Conservation (phyloP, 1,284 basidiomycete genomes). For the Ustilago xerochloae region DNA sequence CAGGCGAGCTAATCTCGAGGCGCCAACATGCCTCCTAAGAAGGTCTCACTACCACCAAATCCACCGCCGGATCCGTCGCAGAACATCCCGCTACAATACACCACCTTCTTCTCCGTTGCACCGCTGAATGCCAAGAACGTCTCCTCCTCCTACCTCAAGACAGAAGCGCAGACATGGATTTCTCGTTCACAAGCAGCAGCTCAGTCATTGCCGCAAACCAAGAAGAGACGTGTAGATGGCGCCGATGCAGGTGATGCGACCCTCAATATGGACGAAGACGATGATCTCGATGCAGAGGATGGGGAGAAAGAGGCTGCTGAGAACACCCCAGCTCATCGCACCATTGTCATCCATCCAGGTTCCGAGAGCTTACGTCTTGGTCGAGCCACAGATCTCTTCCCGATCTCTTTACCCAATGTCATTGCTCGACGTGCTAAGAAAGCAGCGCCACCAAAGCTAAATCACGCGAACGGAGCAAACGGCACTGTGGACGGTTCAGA, state of each 20-base stretch:
- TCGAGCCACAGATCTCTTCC: slow-evolving; percentile 85
- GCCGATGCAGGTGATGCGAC: slow-evolving; percentile 21
- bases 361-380: slow-evolving; percentile 88
- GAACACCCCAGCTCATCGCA: slow-evolving; percentile 55
- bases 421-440: slow-evolving; percentile 73
- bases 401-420: slow-evolving; percentile 79
- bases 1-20: neutral
- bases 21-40: slow-evolving; percentile 49
- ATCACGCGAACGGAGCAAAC: neutral
- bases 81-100: slow-evolving; percentile 58
- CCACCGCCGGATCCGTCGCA: slow-evolving; percentile 54
- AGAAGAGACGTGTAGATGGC: slow-evolving; percentile 37
- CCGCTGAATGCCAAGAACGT: slow-evolving; percentile 66
- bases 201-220: slow-evolving; percentile 18
- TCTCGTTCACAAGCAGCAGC: slow-evolving; percentile 39
- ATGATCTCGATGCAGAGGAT: slow-evolving; percentile 38
- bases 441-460: neutral
- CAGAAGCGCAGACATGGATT: slow-evolving; percentile 65
- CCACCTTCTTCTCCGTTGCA: slow-evolving; percentile 61
- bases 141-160: slow-evolving; percentile 64
- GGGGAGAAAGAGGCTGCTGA: slow-evolving; percentile 41
- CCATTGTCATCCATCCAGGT: slow-evolving; percentile 91
- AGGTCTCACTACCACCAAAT: slow-evolving; percentile 55
- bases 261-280: slow-evolving; percentile 35
- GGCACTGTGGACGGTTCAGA: neutral